Evolutionary conservation across 2,329 filamentous ascomycete species (phyloP).

Genomic region (Hypoxylon sp.): DNA sequence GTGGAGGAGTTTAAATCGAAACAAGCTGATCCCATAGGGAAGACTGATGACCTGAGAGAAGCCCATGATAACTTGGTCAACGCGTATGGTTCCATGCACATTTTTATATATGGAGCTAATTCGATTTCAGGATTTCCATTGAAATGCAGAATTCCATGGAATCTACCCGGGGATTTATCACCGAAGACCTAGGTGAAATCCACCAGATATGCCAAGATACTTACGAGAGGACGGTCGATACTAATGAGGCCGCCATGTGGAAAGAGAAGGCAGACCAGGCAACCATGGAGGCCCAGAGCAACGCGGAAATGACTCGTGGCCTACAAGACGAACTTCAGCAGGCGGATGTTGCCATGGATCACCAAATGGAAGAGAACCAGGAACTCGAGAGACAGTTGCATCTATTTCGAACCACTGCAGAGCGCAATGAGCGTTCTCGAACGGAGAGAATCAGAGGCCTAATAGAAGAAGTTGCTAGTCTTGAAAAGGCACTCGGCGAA

Average conservation of each 20-base stretch:
- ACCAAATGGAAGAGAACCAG: slow-evolving; percentile 21
- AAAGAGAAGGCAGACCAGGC: slow-evolving; percentile 31
- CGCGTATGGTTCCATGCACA: slow-evolving; percentile 29
- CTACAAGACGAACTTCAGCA: slow-evolving; percentile 33
- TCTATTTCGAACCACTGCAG: slow-evolving; percentile 12
- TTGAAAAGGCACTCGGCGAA: slow-evolving; percentile 24
- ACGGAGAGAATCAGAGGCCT: slow-evolving; percentile 20
- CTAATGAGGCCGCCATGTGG: slow-evolving; percentile 31
- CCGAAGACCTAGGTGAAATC: slow-evolving; percentile 22
- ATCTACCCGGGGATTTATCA: slow-evolving; percentile 16
- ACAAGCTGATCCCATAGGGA: slow-evolving; percentile 8
- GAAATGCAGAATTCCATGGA: slow-evolving; percentile 26
- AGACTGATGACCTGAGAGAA: slow-evolving; percentile 31
- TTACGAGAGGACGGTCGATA: slow-evolving; percentile 4
- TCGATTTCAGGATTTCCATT: slow-evolving; percentile 8
- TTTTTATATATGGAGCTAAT: not conserved
- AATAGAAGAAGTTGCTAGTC: slow-evolving; percentile 17
- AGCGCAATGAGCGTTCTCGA: slow-evolving; percentile 13
- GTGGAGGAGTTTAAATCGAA: slow-evolving; percentile 27
- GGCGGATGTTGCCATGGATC: slow-evolving; percentile 8
- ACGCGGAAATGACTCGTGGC: slow-evolving; percentile 21
- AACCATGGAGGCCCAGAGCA: slow-evolving; percentile 1
- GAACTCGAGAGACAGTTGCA: slow-evolving; percentile 26
- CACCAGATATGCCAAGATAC: slow-evolving; percentile 21
- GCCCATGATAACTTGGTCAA: slow-evolving; percentile 27